These are phyloP conservation scores for Holtermannia corniformis DNA, from an alignment of 768 basidiomycete genomes.

Conservation along the genomic window DNA sequence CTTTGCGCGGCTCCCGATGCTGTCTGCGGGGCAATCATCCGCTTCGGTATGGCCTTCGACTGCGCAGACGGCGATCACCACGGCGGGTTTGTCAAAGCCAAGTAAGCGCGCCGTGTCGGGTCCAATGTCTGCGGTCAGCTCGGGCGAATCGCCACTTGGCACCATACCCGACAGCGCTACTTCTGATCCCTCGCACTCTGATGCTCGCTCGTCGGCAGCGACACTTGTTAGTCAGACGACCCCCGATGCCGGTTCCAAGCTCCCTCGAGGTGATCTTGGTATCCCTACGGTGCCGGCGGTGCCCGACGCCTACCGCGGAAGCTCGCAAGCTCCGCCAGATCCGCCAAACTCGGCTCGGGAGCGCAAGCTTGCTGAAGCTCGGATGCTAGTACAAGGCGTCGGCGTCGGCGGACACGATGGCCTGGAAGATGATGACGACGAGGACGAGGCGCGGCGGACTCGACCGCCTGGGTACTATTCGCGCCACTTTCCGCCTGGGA, in stretches of 20 bases:
- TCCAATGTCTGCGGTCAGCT: background rate
- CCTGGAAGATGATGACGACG: background rate
- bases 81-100: no score
- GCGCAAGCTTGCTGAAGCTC: background rate
- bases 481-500: background rate
- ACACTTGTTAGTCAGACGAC: background rate
- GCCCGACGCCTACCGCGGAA: background rate
- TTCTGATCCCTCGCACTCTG: background rate
- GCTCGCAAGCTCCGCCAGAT: background rate
- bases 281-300: background rate
- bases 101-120: background rate
- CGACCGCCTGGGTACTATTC: background rate
- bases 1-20: background rate
- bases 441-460: background rate
- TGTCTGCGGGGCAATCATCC: background rate
- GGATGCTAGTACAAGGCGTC: background rate
- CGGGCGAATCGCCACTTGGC: background rate
- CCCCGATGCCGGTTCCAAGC: background rate
- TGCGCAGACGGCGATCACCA: background rate
- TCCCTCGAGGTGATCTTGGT: no score
- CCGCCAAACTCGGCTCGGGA: background rate
- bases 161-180: no score
- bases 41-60: background rate
- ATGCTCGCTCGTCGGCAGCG: background rate
- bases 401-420: background rate